A percentile compares a stretch with the other conserved stretches of the same genome.
Conservation (phyloP, 2,329 filamentous ascomycete genomes). For the Alternaria triticina region DNA sequence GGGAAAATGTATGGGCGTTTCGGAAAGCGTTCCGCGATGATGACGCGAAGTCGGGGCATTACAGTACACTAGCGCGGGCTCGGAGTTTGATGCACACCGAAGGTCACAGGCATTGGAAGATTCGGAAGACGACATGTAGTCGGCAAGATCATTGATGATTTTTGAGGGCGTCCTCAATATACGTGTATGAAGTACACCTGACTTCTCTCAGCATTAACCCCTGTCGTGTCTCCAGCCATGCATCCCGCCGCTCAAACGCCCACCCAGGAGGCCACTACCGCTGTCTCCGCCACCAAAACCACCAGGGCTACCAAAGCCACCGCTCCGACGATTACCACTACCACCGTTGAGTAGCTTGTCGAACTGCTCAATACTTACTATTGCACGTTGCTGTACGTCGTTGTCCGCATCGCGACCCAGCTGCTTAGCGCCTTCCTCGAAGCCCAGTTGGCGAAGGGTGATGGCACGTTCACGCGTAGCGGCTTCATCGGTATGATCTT, state of each 20-base stretch:
- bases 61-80: neutral
- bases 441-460: constrained; percentile 74
- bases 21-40: constrained; percentile 9
- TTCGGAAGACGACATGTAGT: neutral
- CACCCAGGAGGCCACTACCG: constrained; percentile 10
- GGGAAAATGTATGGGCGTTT: neutral
- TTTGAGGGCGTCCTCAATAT: neutral
- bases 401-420: constrained; percentile 73
- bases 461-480: constrained; percentile 70
- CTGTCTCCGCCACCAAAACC: constrained; percentile 16
- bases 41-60: constrained; percentile 1
- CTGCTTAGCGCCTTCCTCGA: constrained; percentile 68
- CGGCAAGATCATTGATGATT: neutral
- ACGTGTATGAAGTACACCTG: neutral
- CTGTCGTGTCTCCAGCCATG: constrained; percentile 29
- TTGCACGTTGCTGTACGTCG: constrained; percentile 84
- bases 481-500: constrained; percentile 71
- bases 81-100: neutral
- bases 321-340: neutral
- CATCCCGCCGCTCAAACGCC: constrained; percentile 13
- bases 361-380: constrained; percentile 73
- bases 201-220: constrained; percentile 6
- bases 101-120: neutral
- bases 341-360: constrained; percentile 25
- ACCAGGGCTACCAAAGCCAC: constrained; percentile 12